Evolutionary conservation across 306 rosid species (phyloP).

Genomic region (Dalbergia oliveri): DNA sequence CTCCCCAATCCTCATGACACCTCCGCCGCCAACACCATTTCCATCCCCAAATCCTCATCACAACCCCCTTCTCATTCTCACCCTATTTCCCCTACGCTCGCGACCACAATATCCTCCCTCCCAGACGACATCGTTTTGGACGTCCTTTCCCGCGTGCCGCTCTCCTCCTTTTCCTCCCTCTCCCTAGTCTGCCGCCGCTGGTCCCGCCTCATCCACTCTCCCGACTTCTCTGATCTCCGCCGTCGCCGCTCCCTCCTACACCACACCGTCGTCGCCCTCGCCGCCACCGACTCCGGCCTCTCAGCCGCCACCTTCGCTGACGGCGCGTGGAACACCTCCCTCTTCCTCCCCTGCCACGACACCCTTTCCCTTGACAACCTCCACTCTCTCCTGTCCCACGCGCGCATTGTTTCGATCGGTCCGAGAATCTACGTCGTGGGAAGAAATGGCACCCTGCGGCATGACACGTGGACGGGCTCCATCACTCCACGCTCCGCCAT

Average conservation of each 20-base stretch:
- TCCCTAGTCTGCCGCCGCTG: conserved; percentile 71
- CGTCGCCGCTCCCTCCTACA: conserved; percentile 59
- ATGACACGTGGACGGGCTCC: conserved; percentile 69
- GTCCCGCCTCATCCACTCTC: conserved; percentile 63
- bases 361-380: conserved; percentile 39
- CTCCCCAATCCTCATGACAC: conserved; percentile 62
- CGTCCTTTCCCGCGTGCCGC: conserved; percentile 62
- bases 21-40: neutral
- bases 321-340: conserved; percentile 55
- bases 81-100: neutral
- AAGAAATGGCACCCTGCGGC: conserved; percentile 57
- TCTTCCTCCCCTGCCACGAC: conserved; percentile 51
- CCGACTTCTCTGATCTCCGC: conserved; percentile 66
- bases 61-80: neutral
- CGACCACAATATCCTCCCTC: conserved; percentile 61
- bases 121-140: conserved; percentile 78
- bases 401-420: conserved; percentile 62
- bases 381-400: conserved; percentile 62
- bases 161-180: conserved; percentile 58
- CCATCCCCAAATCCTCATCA: neutral
- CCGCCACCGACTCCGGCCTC: conserved; percentile 59
- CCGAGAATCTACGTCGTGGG: conserved; percentile 65
- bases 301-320: conserved; percentile 52
- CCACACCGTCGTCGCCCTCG: conserved; percentile 54
- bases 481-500: conserved; percentile 55